Conservation (phyloP, 441 rosid species). For the Erysimum cheiri region DNA sequence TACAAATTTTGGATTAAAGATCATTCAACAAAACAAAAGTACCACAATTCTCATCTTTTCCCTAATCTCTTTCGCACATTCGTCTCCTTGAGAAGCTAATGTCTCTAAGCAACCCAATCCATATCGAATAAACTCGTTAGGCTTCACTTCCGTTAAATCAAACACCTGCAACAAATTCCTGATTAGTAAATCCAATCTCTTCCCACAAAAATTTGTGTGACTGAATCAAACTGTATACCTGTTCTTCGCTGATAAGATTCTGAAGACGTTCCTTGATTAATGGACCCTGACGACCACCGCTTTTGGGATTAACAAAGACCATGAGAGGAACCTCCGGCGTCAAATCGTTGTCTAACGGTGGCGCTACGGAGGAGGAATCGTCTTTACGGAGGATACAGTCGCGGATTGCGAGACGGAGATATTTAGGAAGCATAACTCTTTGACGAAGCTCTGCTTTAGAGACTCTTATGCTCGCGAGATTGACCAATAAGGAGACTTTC, state of each 20-base stretch:
- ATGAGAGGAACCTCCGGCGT: conserved; percentile 79
- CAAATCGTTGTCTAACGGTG: conserved; percentile 22
- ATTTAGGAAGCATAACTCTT: conserved; percentile 65
- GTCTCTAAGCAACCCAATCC: conserved; percentile 86
- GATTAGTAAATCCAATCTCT: neutral
- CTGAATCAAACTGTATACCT: conserved; percentile 43
- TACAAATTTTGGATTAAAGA: neutral
- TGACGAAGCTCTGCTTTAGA: conserved; percentile 65
- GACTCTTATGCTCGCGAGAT: conserved; percentile 70
- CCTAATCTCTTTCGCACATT: conserved; percentile 78
- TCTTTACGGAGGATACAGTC: conserved; percentile 60
- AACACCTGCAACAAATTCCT: conserved; percentile 55
- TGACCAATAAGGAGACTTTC: conserved; percentile 65
- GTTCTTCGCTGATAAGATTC: conserved; percentile 72
- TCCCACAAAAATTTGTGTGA: neutral
- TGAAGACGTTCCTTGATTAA: conserved; percentile 66
- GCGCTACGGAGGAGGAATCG: conserved; percentile 40
- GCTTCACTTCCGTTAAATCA: conserved; percentile 82
- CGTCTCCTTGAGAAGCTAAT: conserved; percentile 70
- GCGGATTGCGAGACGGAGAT: conserved; percentile 69
- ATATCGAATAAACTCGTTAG: conserved; percentile 73
- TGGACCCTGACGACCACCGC: conserved; percentile 84
- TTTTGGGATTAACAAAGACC: conserved; percentile 73
- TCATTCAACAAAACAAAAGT: conserved; percentile 23
- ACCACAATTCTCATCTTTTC: conserved; percentile 85